Percentiles rank a stretch among this genome's conserved stretches.
These are phyloP conservation scores for Heimioporus sp. DNA, from an alignment of 768 basidiomycete genomes.

Conservation along the genomic window DNA sequence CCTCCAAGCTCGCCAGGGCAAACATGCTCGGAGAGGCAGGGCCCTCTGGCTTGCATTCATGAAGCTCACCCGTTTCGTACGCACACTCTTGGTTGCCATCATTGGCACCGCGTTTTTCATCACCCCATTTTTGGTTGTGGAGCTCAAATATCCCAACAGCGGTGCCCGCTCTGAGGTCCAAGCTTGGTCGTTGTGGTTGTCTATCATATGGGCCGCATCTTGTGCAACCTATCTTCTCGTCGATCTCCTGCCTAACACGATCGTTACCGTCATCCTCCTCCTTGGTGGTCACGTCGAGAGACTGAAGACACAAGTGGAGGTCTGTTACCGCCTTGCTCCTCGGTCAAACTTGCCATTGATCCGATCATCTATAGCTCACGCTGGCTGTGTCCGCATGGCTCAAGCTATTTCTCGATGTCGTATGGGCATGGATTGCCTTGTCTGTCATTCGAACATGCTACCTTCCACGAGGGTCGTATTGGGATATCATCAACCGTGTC, in stretches of 20 bases:
- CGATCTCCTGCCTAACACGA: constrained; percentile 56
- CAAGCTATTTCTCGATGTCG: constrained; percentile 62
- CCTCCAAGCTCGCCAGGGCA: constrained; percentile 12
- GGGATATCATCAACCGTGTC: constrained; percentile 65
- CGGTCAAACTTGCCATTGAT: constrained; percentile 1
- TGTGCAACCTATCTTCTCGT: constrained; percentile 64
- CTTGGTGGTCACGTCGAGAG: constrained; percentile 64
- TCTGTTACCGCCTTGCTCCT: constrained; percentile 22
- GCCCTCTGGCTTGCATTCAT: constrained; percentile 63
- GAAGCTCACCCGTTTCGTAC: constrained; percentile 58
- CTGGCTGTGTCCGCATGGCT: constrained; percentile 71
- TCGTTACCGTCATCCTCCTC: constrained; percentile 51
- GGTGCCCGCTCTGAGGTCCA: constrained; percentile 53
- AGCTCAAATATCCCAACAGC: constrained; percentile 54
- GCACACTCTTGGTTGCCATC: constrained; percentile 57
- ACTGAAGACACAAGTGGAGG: constrained; percentile 68
- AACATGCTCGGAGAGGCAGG: constrained; percentile 60
- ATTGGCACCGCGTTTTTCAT: constrained; percentile 64
- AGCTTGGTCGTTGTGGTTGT: constrained; percentile 65
- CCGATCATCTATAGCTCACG: constrained; percentile 43
- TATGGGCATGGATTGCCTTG: constrained; percentile 75
- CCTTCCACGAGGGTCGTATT: constrained; percentile 62
- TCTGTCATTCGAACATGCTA: constrained; percentile 58
- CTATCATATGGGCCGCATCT: constrained; percentile 62
- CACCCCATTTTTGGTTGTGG: constrained; percentile 66